phyloP scores from a whole-genome alignment of 2,329 filamentous ascomycete species.

The Verticillium alfalfae region DNA sequence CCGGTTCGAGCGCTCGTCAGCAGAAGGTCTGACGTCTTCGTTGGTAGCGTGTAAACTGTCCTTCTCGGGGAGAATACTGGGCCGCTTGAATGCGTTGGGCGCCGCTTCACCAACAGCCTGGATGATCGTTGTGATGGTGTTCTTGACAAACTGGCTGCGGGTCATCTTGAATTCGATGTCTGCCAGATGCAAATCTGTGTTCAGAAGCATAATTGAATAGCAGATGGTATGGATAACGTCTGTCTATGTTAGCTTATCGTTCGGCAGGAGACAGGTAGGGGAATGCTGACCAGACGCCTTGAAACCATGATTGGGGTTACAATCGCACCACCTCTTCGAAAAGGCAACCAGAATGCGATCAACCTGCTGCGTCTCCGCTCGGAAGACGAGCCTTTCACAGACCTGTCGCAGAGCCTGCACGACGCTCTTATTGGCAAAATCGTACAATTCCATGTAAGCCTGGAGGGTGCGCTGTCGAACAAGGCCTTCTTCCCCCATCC shows the following conservation, averaged over 20 bases:
- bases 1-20: slow-evolving; percentile 35
- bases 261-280: background rate
- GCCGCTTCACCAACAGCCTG: slow-evolving; percentile 70
- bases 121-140: slow-evolving; percentile 85
- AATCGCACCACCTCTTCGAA: slow-evolving; percentile 85
- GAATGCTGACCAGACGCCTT: slow-evolving; percentile 67
- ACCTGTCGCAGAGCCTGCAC: slow-evolving; percentile 72
- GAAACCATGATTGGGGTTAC: slow-evolving; percentile 90
- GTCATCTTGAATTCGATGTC: slow-evolving; percentile 98
- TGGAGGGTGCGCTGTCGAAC: slow-evolving; percentile 52
- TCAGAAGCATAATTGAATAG: slow-evolving; percentile 91
- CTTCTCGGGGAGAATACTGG: slow-evolving; percentile 47
- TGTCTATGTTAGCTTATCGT: slow-evolving; percentile 19
- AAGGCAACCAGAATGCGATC: slow-evolving; percentile 90
- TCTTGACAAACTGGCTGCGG: slow-evolving; percentile 87
- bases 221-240: slow-evolving; percentile 97
- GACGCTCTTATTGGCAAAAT: slow-evolving; percentile 78
- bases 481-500: slow-evolving; percentile 73
- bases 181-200: slow-evolving; percentile 91
- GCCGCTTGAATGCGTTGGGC: slow-evolving; percentile 58
- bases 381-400: slow-evolving; percentile 75
- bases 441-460: slow-evolving; percentile 90
- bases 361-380: slow-evolving; percentile 93
- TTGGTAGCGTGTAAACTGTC: slow-evolving; percentile 12
- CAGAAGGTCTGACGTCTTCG: slow-evolving; percentile 24